Evolutionary conservation across 768 basidiomycete species (phyloP), one percentile per base, ranked within the genome.

Genomic region (Phlebiopsis gigantea): DNA sequence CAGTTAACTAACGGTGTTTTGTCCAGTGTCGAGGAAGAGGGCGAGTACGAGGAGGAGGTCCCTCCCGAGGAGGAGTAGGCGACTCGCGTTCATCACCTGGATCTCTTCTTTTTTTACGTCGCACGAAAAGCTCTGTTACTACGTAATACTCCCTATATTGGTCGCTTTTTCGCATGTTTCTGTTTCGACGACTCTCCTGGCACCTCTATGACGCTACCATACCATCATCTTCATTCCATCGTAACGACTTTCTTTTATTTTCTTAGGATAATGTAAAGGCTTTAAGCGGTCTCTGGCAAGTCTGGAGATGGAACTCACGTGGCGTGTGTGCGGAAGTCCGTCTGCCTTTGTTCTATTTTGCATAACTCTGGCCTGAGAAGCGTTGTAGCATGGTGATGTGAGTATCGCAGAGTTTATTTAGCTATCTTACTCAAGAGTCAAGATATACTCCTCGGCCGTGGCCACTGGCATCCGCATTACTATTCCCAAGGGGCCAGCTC

Each of bases 41-140:
- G 76, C 61, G 90, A 92, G 69, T 93, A 92, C 69, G 91, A 93
- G 76, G 91, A 93, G 71, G 90, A 92, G 66, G 77, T 70, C 55
- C 73, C 71, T 14, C 71, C 56, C 4, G 87, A 87, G 55, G 87
- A 88, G 56, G 83, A 88, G 58, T 66, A 62, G 59, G 56, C 61
- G 47, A 44, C 22, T 58, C 48, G 34, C 47, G 34, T 29, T 53
- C 9, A n/a, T 42, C 43, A 55, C 24, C 46, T 39, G 55, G 50
- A 54, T 57, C 60, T 56, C 28, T 54, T 61, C 56, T 50, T 34
- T 58, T 45, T 50, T 43, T 28, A 52, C 56, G 46, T 58, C 48
- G 53, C 61, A 57, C 59, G 59, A 68, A 68, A 68, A 66, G 60
- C 64, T 62, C 57, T 63, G 63, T 61, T 53, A 48, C 49, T 62